A percentile compares a stretch with the other conserved stretches of the same genome.
Evolutionary conservation across 352 stramenopile genomes (phyloP).

Genomic region (Blastocystis sp.): DNA sequence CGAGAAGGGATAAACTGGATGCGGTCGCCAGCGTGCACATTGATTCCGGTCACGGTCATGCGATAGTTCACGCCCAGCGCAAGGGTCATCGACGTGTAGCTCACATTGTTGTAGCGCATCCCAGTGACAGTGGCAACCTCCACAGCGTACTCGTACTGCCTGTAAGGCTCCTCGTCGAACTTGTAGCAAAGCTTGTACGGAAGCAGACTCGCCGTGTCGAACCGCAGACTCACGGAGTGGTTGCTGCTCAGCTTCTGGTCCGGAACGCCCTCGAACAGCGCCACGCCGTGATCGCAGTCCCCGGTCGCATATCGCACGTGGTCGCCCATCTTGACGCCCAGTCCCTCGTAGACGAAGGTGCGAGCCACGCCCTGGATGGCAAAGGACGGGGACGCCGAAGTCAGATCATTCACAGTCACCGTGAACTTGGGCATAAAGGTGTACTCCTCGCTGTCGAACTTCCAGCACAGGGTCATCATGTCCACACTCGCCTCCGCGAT

Average conservation of each 20-base stretch:
- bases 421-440: conserved; percentile 47
- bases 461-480: conserved; percentile 32
- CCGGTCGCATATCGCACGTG: conserved; percentile 31
- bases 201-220: conserved; percentile 1
- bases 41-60: conserved; percentile 19
- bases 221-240: neutral
- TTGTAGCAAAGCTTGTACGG: conserved; percentile 59
- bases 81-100: neutral
- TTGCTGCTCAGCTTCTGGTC: conserved; percentile 4
- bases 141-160: conserved; percentile 15
- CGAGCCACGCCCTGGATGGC: neutral
- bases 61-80: neutral
- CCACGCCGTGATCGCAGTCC: neutral
- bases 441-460: conserved; percentile 53
- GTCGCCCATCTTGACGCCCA: conserved; percentile 22
- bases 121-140: conserved; percentile 29
- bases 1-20: neutral
- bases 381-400: neutral
- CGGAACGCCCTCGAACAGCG: neutral
- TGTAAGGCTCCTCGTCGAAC: conserved; percentile 62
- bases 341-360: neutral
- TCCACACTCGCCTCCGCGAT: neutral
- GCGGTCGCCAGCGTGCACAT: conserved; percentile 26
- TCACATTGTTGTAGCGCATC: neutral
- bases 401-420: conserved; percentile 42